A percentile compares a stretch with the other conserved stretches of the same genome.
phyloP scores from a whole-genome alignment of 495 filamentous ascomycete genomes.

The Trichocladium antarcticum region DNA sequence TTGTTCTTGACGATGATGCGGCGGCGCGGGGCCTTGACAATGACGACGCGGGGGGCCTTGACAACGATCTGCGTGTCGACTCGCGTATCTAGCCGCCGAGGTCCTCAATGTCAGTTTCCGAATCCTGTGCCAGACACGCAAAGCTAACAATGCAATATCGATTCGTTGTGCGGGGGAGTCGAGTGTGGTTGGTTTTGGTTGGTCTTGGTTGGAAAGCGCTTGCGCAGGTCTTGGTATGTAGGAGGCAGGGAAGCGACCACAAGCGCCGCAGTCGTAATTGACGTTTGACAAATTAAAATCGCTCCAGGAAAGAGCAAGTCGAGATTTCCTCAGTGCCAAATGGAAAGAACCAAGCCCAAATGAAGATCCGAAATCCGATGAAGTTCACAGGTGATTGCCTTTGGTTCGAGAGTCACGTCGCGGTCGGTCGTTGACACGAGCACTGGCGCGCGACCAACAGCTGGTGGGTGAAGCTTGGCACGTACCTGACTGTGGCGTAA shows the following conservation, averaged over 20 bases:
- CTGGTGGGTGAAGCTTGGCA: neutral
- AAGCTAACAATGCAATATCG: neutral
- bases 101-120: neutral
- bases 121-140: neutral
- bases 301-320: no score
- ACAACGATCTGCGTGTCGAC: neutral
- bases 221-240: neutral
- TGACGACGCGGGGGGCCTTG: neutral
- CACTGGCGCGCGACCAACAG: neutral
- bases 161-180: no score
- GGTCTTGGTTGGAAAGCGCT: neutral
- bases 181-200: no score
- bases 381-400: neutral
- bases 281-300: no score
- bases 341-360: no score
- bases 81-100: neutral
- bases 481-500: constrained; percentile 7
- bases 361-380: no score
- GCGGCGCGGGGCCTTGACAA: neutral
- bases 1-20: no score
- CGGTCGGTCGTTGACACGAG: neutral
- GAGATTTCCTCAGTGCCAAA: no score
- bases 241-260: neutral
- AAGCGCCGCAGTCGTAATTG: no score
- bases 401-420: neutral